Base-by-base conservation (phyloP, 2,329 filamentous ascomycete species). In the Salinomyces thailandicus region DNA sequence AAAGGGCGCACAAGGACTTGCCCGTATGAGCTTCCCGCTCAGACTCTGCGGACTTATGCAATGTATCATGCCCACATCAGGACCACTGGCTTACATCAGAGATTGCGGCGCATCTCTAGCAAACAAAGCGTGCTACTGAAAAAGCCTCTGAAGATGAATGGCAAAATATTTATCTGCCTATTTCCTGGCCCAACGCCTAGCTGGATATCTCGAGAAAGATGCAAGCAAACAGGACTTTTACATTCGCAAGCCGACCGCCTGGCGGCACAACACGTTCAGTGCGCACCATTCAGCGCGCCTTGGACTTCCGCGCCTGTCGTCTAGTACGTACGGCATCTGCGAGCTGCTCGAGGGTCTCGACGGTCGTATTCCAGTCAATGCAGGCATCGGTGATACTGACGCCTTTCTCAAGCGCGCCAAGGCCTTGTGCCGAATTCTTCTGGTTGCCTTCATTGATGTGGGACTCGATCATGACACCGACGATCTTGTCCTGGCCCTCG, bases 381-480 rank as follows among this genome's bases (percentile, higher is more conserved):
- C 89, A 98, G 38, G 87, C 89, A 61, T 95, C 87, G 1, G 87
- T 95, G 64, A 95, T 95, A 62, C 81, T 89, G 54, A 95, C 82
- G 49, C 87, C 87, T 65, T 84, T 85, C 70, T 86, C 84, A 35
- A 95, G 71, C 5, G 64, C 82, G 1, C 76, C 61, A 5, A 82
- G 81, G 6, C 87, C 89, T 62, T 93, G 85, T 1, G 78, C 62
- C 1, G 86, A 85, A 1, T 93, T 84, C 69, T 94, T 94, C 48
- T 70, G 66, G 55, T 62, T 63, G 53, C 76, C 79, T 66, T 94
- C 91, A 62, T 89, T 78, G 71, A 96, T 89, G 66, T 96, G 89
- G 57, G 85, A 94, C 70, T 98, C 89, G 52, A 98, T 93, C 89
- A 98, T 98, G 57, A 96, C 85, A 59, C 87, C 91, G 47, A 96